Percentiles rank a stretch among this genome's conserved stretches.
These are phyloP conservation scores for Didymella arachidicola DNA, from an alignment of 2,329 filamentous ascomycete species.

Conservation along the genomic window DNA sequence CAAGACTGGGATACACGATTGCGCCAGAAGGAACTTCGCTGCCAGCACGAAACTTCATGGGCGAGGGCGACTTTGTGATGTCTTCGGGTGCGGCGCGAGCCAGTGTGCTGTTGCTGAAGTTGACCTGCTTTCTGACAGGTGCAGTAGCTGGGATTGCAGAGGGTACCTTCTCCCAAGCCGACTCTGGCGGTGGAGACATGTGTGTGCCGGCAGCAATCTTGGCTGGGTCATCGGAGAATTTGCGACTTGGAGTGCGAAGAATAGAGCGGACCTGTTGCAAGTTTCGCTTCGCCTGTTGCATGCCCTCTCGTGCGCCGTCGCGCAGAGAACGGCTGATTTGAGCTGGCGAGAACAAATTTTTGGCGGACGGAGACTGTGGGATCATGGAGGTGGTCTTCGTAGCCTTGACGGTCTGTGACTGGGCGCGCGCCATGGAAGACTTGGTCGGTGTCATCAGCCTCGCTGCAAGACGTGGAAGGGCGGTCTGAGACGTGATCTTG, in stretches of 20 bases:
- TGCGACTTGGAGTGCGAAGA: slow-evolving; percentile 65
- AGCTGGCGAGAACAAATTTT: slow-evolving; percentile 53
- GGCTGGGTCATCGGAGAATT: slow-evolving; percentile 65
- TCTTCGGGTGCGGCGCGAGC: slow-evolving; percentile 43
- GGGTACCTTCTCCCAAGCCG: slow-evolving; percentile 60
- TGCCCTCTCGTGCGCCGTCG: slow-evolving; percentile 49
- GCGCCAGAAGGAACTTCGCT: slow-evolving; percentile 46
- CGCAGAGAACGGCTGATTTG: slow-evolving; percentile 45
- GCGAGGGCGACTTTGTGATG: slow-evolving; percentile 46
- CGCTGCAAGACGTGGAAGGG: slow-evolving; percentile 56
- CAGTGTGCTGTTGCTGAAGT: slow-evolving; percentile 78
- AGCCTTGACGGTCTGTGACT: slow-evolving; percentile 61
- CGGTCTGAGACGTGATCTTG: slow-evolving; percentile 45
- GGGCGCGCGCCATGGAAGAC: slow-evolving; percentile 68
- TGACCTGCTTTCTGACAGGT: slow-evolving; percentile 78
- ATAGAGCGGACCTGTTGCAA: slow-evolving; percentile 69
- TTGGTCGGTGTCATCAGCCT: slow-evolving; percentile 79
- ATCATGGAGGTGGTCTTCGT: slow-evolving; percentile 59
- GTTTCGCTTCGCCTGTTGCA: slow-evolving; percentile 53
- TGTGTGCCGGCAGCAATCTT: slow-evolving; percentile 70
- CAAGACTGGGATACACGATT: slow-evolving; percentile 42
- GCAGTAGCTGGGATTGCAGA: slow-evolving; percentile 68
- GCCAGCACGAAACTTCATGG: slow-evolving; percentile 46
- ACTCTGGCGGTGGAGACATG: slow-evolving; percentile 52
- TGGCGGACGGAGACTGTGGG: slow-evolving; percentile 65